A percentile compares a stretch with the other conserved stretches of the same genome.
Conservation (phyloP, 1,284 basidiomycete genomes). For the Sporisorium graminicola region DNA sequence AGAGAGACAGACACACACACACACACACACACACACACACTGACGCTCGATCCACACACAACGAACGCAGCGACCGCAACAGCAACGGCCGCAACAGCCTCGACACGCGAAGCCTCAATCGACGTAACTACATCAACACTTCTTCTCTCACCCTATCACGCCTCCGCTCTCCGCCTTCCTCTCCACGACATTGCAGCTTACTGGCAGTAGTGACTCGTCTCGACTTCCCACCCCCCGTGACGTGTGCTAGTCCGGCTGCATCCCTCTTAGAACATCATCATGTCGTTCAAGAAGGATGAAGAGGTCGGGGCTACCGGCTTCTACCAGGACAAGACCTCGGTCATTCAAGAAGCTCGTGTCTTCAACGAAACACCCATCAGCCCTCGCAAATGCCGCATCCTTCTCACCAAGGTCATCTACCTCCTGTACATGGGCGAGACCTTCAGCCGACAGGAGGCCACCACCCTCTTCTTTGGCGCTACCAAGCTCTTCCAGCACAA, state of each 20-base stretch:
- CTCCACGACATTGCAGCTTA: conserved; percentile 13
- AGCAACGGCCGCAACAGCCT: background rate
- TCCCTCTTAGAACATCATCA: conserved; percentile 21
- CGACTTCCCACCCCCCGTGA: background rate
- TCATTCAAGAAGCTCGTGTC: conserved; percentile 89
- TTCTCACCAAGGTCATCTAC: conserved; percentile 96
- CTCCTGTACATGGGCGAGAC: conserved; percentile 95
- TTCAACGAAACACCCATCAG: conserved; percentile 98
- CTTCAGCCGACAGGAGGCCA: conserved; percentile 95
- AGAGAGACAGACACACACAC: conserved; percentile 17
- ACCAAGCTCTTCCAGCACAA: conserved; percentile 99
- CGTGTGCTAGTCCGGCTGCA: conserved; percentile 17
- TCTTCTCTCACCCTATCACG: background rate
- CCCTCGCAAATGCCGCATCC: conserved; percentile 89
- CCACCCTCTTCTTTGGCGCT: conserved; percentile 97
- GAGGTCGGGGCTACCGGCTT: conserved; percentile 63
- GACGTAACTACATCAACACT: conserved; percentile 4
- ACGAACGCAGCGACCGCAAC: background rate
- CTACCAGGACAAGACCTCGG: conserved; percentile 69
- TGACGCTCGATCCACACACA: conserved; percentile 14
- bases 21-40: background rate
- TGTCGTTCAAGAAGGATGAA: conserved; percentile 70
- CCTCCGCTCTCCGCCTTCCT: background rate
- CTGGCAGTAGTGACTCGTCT: conserved; percentile 14
- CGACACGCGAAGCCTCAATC: conserved; percentile 21